Base-by-base conservation (phyloP, 75 land plant genomes). In the Picea glauca region DNA sequence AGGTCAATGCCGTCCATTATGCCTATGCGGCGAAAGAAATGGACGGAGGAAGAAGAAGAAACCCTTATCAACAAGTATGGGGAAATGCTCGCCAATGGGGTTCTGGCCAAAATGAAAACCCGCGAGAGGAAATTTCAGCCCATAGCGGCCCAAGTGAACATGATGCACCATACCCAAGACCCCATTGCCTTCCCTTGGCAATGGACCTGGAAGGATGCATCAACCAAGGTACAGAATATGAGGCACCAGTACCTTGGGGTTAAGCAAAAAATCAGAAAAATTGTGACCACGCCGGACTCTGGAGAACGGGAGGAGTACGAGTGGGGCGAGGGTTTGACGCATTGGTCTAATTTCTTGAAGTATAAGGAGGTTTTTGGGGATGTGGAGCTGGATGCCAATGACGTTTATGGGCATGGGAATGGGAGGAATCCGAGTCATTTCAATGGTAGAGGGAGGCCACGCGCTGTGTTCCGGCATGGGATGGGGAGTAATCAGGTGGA, bases 191-290 rank as follows among this genome's bases (percentile, higher is more conserved):
- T 78, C 73, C 93, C 93, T 1, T 89, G 89, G 89, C 86, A 76
- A 56, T 91, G 93, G 93, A 78, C 89, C 23, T 91, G 93, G 93
- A 89, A 87, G 57, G 93, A 91, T 79, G 89, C 85, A 23, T 89
- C 93, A 74, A 87, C 89, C 75, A 91, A 91, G 82, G 89, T 89
- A 31, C 93, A 91, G 81, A 91, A 91, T 74, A 91, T 91, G 93
- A 83, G 93, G 76, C 91, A 91, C 76, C 93, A 91, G 89, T 91
- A 89, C 65, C 83, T 87, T 59, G 81, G 88, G 35, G 93, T 91
- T 23, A 91, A 91, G 83, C 91, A 85, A 17, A 91, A 91, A 84
- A 84, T 91, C 40, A 58, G 59, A 35, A 70, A 35, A 58, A 61
- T 76, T 46, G 78, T 77, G 7, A 32, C 76, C 1, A 58, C 61